Conservation (phyloP, 2,329 filamentous ascomycete genomes). For the Neofusicoccum sp. region DNA sequence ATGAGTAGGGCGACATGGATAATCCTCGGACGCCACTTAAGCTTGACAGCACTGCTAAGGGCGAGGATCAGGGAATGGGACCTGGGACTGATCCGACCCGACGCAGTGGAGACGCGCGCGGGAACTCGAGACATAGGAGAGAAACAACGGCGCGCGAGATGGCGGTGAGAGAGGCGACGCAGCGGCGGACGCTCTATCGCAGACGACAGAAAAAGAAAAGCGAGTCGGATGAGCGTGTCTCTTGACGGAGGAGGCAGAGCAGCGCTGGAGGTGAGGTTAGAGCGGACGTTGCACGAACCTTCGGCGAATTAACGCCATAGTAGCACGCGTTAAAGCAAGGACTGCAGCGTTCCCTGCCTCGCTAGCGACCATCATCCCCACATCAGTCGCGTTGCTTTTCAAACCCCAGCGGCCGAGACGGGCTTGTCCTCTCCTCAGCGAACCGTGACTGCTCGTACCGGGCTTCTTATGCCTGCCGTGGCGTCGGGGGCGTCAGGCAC, state of each 20-base stretch:
- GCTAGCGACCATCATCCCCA: slow-evolving; percentile 11
- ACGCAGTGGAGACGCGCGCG: neutral
- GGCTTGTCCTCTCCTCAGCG: neutral
- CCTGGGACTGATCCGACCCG: neutral
- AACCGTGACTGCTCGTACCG: neutral
- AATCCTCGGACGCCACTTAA: neutral
- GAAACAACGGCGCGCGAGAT: neutral
- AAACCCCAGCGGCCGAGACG: slow-evolving; percentile 4
- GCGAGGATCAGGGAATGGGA: neutral
- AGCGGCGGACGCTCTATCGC: neutral
- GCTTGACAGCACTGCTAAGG: neutral
- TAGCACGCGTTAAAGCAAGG: slow-evolving; percentile 2
- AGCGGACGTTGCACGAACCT: slow-evolving; percentile 5
- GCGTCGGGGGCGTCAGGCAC: neutral
- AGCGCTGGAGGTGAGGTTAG: neutral
- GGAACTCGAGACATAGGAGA: slow-evolving; percentile 7
- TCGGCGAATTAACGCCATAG: slow-evolving; percentile 9
- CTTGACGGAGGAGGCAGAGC: neutral
- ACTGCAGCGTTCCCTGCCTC: neutral
- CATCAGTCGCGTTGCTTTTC: slow-evolving; percentile 4
- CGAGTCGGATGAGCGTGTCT: neutral
- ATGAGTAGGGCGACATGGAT: neutral
- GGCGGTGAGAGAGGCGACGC: neutral
- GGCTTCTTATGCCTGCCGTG: neutral
- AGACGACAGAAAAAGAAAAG: slow-evolving; percentile 3